Base-by-base conservation (phyloP, 805 yeast species). In the Brettanomyces bruxellensis region DNA sequence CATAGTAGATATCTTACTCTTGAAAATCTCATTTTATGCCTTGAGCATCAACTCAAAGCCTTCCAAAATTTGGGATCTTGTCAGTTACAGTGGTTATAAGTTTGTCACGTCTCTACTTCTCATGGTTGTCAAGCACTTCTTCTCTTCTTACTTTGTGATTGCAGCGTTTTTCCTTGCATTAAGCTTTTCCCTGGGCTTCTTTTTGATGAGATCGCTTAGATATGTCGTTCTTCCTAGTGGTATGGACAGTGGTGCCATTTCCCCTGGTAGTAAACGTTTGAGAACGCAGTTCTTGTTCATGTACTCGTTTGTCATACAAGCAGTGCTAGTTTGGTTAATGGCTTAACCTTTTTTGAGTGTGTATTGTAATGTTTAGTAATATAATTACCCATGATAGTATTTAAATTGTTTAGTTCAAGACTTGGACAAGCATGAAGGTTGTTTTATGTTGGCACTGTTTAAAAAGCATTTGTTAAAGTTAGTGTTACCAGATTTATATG, bases 51-150 rank as follows among this genome's bases (percentile, higher is more conserved):
- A 77, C 13, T 75, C 85, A 11, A 85, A 81, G 54, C 58, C 54
- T 40, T 53, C 62, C 28, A 61, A 61, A 35, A 62, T 86, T 37
- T 81, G 90, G 74, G 99, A 93, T 62, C 69, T 93, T 50, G 75
- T 86, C 8, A 83, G 95, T 50, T 93, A 87, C 66, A 82, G 90
- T 44, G 97, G 98, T 35, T 95, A 93, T 72, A 93, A 93, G 64
- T 95, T 88, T 60, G 88, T 95, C 37, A 87, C 95, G 7, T 72
- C 84, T 51, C 74, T 82, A 14, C 61, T 75, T n/a, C 68, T 78
- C 45, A 65, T 83, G 54, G 60, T 81, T 38, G 60, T 76, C 54
- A 81, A 78, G 51, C 72, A 71, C 51, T 58, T 73, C 9, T 43
- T 58, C 38, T 35, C 50, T 4, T 41, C 67, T 70, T 38, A 65